Evolutionary conservation across 169 alveolate genomes (phyloP), one percentile per base, ranked within the genome.

Genomic region (Pseudocohnilembus persalinus): DNA sequence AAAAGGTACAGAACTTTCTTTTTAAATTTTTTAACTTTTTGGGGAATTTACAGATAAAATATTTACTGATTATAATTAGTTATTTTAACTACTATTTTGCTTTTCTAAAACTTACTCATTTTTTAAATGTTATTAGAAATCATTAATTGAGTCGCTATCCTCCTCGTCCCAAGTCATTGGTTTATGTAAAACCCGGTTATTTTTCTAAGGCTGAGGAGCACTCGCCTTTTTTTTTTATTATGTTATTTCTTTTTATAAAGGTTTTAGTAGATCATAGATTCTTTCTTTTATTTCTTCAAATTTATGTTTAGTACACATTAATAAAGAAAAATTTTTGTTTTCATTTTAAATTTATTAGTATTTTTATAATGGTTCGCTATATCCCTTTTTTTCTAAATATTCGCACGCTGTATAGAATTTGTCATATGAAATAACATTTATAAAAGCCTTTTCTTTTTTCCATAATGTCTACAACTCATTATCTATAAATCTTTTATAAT

Each of bases 301-400:
- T 33, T 72, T 77, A n/a, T 77, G 82, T 72, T 77, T 77, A 31
- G 82, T 77, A 34, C 82, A 77, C 82, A 77, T 77, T 16, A 77
- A 33, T 31, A 77, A 72, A 28, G 82, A 63, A 77, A 77, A 77
- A 33, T 77, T 77, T 68, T 77, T 77, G 11, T 77, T 77, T 77
- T 77, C 82, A n/a, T 27, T 29, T 27, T 77, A 33, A 20, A 77
- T 77, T 77, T 77, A 63, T 77, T 31, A 64, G 63, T 77, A 77
- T 68, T 29, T 77, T 34, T 33, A 26, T 4, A 63, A 31, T 15
- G 82, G 82, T 31, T 77, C 82, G 30, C 33, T 77, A 6, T 77
- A 77, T 30, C 82, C 82, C 33, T 77, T 77, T 33, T 77, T 77
- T 31, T 77, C 82, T 77, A 77, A 77, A 77, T 31, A 77, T 33